These are phyloP conservation scores for Coniella vitis DNA, from an alignment of 2,329 filamentous ascomycete species.

Conservation along the genomic window DNA sequence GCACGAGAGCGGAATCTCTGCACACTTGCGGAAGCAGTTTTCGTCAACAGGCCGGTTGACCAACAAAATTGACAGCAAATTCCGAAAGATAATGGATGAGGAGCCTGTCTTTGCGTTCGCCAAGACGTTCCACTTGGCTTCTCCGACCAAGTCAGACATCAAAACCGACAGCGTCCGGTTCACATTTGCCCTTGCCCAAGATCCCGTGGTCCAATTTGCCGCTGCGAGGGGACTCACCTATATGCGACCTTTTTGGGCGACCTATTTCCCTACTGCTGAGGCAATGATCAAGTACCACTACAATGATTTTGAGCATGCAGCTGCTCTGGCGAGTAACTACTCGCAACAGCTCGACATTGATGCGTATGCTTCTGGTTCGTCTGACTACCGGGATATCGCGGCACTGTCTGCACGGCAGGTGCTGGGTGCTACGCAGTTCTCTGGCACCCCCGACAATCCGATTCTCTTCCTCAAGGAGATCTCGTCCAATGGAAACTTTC, in stretches of 20 bases:
- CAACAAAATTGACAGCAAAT: constrained; percentile 60
- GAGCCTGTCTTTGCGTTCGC: constrained; percentile 79
- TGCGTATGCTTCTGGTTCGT: constrained; percentile 66
- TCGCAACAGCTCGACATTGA: constrained; percentile 63
- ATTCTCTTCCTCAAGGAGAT: constrained; percentile 82
- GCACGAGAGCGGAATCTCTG: constrained; percentile 66
- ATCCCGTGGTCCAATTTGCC: constrained; percentile 74
- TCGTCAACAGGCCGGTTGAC: constrained; percentile 58
- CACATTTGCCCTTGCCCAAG: constrained; percentile 69
- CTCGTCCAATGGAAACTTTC: constrained; percentile 76
- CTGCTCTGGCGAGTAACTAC: constrained; percentile 62
- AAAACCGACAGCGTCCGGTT: constrained; percentile 57
- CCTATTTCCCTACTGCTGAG: constrained; percentile 58
- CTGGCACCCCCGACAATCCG: constrained; percentile 63
- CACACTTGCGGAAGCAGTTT: constrained; percentile 60
- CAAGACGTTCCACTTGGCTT: constrained; percentile 49
- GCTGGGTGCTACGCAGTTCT: constrained; percentile 70
- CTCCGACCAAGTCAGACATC: neutral
- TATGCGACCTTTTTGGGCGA: constrained; percentile 76
- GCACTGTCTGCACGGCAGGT: constrained; percentile 74
- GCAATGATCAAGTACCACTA: constrained; percentile 72
- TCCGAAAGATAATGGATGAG: constrained; percentile 65
- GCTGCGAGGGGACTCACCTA: constrained; percentile 66
- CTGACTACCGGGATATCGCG: constrained; percentile 71
- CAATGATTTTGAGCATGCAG: constrained; percentile 60